Percentiles rank a stretch among this genome's conserved stretches.
phyloP scores from a whole-genome alignment of 2,329 filamentous ascomycete species.

The Leptosphaerulina australis region DNA sequence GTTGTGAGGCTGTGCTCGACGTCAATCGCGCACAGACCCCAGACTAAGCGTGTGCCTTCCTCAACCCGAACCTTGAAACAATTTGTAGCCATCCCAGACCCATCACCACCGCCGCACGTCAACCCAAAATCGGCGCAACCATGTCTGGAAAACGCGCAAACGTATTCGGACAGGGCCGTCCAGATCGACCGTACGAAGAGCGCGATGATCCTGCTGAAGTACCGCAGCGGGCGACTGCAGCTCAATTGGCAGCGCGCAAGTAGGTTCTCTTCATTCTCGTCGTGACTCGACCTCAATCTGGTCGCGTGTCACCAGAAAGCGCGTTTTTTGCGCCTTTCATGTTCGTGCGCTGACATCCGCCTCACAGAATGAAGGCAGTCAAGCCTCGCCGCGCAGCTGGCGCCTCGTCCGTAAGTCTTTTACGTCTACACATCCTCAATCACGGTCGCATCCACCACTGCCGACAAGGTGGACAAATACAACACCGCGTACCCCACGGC shows the following conservation, averaged over 20 bases:
- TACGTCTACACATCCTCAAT: constrained; percentile 3
- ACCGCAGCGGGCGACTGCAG: constrained; percentile 59
- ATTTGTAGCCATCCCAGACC: constrained; percentile 14
- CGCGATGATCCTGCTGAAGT: constrained; percentile 50
- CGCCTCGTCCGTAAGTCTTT: constrained; percentile 36
- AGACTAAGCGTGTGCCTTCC: no score
- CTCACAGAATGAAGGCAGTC: constrained; percentile 33
- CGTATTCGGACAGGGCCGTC: constrained; percentile 38
- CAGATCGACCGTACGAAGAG: constrained; percentile 37
- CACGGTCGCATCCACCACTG: constrained; percentile 2
- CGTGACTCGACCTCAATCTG: background rate
- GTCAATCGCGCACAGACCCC: no score
- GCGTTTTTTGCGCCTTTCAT: background rate
- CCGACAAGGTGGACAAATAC: constrained; percentile 14
- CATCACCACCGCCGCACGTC: constrained; percentile 18
- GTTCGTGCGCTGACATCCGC: constrained; percentile 26
- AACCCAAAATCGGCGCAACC: constrained; percentile 20
- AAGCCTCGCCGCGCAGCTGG: constrained; percentile 34
- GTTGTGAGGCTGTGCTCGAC: constrained; percentile 4
- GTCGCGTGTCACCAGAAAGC: constrained; percentile 3
- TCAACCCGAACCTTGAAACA: constrained; percentile 16
- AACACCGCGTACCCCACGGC: constrained; percentile 16
- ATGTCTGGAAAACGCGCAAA: constrained; percentile 41
- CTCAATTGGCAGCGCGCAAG: constrained; percentile 61
- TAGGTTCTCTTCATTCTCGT: constrained; percentile 50